phyloP scores from a whole-genome alignment of 768 basidiomycete genomes.

The Boletellus ananiceps region DNA sequence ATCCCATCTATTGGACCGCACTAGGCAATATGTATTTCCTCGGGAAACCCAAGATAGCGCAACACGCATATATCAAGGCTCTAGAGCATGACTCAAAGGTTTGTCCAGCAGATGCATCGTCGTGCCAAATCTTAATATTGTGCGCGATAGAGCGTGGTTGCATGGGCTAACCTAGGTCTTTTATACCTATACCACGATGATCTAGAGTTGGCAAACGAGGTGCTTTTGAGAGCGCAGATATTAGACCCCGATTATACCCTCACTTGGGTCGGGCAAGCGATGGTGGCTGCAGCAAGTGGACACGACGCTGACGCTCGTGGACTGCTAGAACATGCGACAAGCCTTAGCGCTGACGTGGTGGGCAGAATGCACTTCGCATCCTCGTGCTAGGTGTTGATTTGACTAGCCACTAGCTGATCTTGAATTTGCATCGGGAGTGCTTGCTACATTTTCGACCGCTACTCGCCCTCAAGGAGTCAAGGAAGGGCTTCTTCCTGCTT shows the following conservation, averaged over 20 bases:
- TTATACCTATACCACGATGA: conserved; percentile 81
- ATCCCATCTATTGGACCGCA: conserved; percentile 76
- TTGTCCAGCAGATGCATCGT: conserved; percentile 12
- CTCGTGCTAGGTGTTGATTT: conserved; percentile 8
- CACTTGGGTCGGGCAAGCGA: conserved; percentile 88
- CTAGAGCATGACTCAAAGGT: conserved; percentile 86
- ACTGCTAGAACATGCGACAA: conserved; percentile 70
- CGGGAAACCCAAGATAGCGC: conserved; percentile 65
- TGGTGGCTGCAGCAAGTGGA: conserved; percentile 58
- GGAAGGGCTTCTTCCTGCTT: conserved; percentile 64
- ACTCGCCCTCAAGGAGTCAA: conserved; percentile 16
- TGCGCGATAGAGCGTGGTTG: conserved; percentile 51
- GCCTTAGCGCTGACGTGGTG: conserved; percentile 55
- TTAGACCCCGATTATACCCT: conserved; percentile 85
- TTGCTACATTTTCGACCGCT: conserved; percentile 36
- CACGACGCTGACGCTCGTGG: conserved; percentile 59
- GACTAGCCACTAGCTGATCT: conserved; percentile 76
- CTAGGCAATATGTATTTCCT: conserved; percentile 71
- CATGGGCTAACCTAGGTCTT: conserved; percentile 88
- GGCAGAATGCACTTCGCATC: conserved; percentile 17
- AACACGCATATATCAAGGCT: conserved; percentile 89
- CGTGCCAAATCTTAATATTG: background rate
- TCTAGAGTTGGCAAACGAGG: conserved; percentile 76
- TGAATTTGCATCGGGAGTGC: conserved; percentile 61
- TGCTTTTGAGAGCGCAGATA: conserved; percentile 82